These are phyloP conservation scores for Allodekkera sacchari DNA, from an alignment of 805 yeast species.

Conservation along the genomic window DNA sequence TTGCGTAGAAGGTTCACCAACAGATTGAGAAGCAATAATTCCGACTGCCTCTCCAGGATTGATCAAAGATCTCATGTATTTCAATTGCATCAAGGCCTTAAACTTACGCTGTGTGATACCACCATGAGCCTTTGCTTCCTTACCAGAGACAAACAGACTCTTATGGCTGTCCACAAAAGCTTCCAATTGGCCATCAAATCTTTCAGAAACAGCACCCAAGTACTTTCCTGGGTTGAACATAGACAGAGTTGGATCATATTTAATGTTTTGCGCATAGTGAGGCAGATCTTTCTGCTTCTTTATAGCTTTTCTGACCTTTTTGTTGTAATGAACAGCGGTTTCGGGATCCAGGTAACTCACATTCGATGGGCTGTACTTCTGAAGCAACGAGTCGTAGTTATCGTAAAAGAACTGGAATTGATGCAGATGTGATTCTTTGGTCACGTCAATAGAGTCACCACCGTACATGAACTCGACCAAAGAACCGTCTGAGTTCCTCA, in stretches of 20 bases:
- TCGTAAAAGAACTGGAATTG: conserved; percentile 90
- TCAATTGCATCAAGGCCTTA: conserved; percentile 94
- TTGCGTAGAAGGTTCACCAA: conserved; percentile 99
- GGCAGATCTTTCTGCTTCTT: conserved; percentile 57
- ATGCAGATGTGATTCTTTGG: conserved; percentile 88
- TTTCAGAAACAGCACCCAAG: conserved; percentile 89
- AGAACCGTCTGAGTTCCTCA: conserved; percentile 92
- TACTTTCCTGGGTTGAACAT: conserved; percentile 82
- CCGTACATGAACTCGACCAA: conserved; percentile 93
- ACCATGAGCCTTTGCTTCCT: conserved; percentile 36
- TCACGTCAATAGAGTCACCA: conserved; percentile 93
- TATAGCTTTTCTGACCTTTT: conserved; percentile 68
- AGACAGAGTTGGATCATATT: conserved; percentile 84
- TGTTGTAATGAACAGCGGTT: conserved; percentile 68
- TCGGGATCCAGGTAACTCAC: conserved; percentile 76
- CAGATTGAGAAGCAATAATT: conserved; percentile 94
- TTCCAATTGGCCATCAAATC: conserved; percentile 76
- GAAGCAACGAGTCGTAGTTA: conserved; percentile 78
- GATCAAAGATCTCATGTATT: conserved; percentile 91
- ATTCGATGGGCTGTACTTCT: conserved; percentile 79
- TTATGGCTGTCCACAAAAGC: conserved; percentile 50
- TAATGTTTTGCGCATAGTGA: conserved; percentile 50
- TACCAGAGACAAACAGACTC: conserved; percentile 44
- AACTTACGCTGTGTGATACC: conserved; percentile 72
- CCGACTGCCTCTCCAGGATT: conserved; percentile 99